Conservation (phyloP, 2,329 filamentous ascomycete species). For the Xylaria sp. region DNA sequence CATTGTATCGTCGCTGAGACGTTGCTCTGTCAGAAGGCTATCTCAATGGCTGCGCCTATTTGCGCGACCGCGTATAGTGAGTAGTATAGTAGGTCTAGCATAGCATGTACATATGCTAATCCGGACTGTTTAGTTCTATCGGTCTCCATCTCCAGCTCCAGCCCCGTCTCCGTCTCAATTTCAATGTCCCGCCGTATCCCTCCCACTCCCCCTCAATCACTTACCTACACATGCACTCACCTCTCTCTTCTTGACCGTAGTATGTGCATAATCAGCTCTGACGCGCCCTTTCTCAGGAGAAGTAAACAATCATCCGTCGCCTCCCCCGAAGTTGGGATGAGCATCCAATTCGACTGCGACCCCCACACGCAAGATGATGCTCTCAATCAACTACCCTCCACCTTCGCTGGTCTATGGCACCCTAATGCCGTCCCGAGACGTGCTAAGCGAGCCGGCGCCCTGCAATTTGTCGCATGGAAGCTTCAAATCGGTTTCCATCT, state of each 20-base stretch:
- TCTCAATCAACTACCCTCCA: not conserved
- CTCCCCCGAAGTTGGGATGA: conserved; percentile 10
- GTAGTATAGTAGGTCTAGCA: too few species aligned
- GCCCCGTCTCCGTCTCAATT: too few species aligned
- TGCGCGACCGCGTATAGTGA: not conserved
- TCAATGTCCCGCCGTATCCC: conserved; percentile 16
- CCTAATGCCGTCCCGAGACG: not conserved
- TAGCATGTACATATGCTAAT: too few species aligned
- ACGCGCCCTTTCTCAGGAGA: conserved; percentile 11
- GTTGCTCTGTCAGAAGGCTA: not conserved
- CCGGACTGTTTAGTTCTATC: too few species aligned
- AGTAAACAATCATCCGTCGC: conserved; percentile 19
- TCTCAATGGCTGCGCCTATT: not conserved
- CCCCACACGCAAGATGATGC: not conserved
- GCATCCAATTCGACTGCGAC: not conserved
- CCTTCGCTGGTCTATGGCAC: not conserved
- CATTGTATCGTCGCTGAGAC: not conserved
- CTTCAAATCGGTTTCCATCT: conserved; percentile 26
- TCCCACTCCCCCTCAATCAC: too few species aligned
- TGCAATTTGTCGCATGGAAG: conserved; percentile 22
- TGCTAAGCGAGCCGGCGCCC: conserved; percentile 18
- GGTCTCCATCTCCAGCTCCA: too few species aligned
- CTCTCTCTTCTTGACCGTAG: too few species aligned
- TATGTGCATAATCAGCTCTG: conserved; percentile 4
- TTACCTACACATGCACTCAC: too few species aligned